phyloP scores from a whole-genome alignment of 805 yeast species.

The Candida orba region DNA sequence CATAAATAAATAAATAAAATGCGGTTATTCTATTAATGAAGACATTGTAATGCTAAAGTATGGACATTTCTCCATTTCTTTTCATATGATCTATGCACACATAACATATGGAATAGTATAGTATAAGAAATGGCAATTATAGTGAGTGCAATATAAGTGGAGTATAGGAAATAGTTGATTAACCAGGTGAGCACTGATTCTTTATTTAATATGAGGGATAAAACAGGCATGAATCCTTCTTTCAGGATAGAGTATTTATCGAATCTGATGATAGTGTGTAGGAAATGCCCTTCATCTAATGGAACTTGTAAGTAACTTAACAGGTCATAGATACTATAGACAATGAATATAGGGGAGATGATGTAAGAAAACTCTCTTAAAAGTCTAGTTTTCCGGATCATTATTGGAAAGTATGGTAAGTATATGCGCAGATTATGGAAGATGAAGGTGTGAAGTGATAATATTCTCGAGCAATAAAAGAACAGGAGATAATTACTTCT shows the following conservation, averaged over 20 bases:
- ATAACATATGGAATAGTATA: slow-evolving; percentile 13
- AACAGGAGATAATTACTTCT: too few relatives aligned
- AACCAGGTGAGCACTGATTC: background rate
- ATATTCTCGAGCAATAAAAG: background rate
- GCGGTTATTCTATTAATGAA: background rate
- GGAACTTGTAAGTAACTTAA: slow-evolving; percentile 5
- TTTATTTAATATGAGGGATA: background rate
- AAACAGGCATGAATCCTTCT: slow-evolving; percentile 14
- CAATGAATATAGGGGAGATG: slow-evolving; percentile 14
- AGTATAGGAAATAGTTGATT: slow-evolving; percentile 4
- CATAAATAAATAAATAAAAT: background rate
- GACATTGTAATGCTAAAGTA: background rate
- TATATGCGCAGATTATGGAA: background rate
- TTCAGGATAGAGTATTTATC: slow-evolving; percentile 11
- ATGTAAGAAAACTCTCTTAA: slow-evolving; percentile 13
- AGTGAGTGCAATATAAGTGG: slow-evolving; percentile 6
- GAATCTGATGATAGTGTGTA: slow-evolving; percentile 10
- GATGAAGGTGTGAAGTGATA: background rate
- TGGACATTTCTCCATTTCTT: slow-evolving; percentile 17
- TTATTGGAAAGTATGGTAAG: too few relatives aligned
- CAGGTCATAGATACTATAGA: slow-evolving; percentile 14
- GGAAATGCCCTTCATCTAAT: slow-evolving; percentile 10
- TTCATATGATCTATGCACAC: slow-evolving; percentile 17
- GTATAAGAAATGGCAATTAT: slow-evolving; percentile 11
- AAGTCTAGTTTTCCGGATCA: slow-evolving; percentile 6